phyloP scores from a whole-genome alignment of 768 basidiomycete species.

The Suillus fuscotomentosus region DNA sequence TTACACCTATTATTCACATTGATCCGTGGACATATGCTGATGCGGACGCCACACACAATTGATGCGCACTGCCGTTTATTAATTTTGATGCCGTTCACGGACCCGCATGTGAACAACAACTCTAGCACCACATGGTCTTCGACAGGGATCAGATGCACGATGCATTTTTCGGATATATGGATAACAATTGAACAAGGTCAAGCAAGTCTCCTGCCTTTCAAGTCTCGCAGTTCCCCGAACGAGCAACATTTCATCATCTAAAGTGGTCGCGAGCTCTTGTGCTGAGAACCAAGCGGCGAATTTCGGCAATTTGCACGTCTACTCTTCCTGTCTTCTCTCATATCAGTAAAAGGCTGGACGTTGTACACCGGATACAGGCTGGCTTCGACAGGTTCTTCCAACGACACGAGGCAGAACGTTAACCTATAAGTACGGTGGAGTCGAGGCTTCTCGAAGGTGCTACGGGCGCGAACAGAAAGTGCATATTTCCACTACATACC shows the following conservation, averaged over 20 bases:
- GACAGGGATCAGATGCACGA: background rate
- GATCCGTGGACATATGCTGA: background rate
- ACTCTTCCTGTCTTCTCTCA: background rate
- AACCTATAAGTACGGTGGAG: background rate
- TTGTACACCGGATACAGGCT: background rate
- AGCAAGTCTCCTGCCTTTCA: background rate
- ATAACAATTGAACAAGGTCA: background rate
- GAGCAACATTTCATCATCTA: background rate
- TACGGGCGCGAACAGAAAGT: slow-evolving; percentile 4
- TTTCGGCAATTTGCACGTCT: slow-evolving; percentile 1
- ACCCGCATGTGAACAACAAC: slow-evolving; percentile 10
- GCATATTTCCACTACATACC: background rate
- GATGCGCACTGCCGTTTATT: slow-evolving; percentile 1
- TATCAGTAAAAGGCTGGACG: background rate
- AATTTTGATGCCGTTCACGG: slow-evolving; percentile 13
- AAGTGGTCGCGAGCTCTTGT: background rate
- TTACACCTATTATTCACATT: background rate
- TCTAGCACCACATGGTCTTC: slow-evolving; percentile 3
- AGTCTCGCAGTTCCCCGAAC: background rate
- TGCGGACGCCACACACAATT: background rate
- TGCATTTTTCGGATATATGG: background rate
- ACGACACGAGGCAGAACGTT: background rate
- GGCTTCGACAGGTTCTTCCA: slow-evolving; percentile 1
- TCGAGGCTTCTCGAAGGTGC: slow-evolving; percentile 1
- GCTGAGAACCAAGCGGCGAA: background rate